These are phyloP conservation scores for Chlorella variabilis DNA, from an alignment of 163 green algal genomes.

Conservation along the genomic window DNA sequence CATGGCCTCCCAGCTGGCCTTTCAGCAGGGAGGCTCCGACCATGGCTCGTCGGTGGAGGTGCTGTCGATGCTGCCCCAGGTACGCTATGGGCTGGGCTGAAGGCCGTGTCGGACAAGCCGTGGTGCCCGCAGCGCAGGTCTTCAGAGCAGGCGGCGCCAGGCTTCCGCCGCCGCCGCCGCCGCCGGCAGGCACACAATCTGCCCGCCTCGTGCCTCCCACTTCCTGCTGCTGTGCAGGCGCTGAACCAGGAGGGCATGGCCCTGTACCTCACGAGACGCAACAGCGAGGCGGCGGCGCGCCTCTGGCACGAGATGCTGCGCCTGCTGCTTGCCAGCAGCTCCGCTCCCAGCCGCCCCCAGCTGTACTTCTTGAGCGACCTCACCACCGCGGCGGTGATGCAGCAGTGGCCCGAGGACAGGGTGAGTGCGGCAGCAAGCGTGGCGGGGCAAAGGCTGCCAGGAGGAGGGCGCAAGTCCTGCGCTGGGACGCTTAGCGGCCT, in stretches of 20 bases:
- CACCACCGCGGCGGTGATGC: conserved; percentile 3
- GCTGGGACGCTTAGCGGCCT: not conserved
- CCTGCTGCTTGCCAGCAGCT: not conserved
- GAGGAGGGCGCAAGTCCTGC: too few relatives aligned
- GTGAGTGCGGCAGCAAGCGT: not conserved
- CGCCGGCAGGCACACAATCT: too few relatives aligned
- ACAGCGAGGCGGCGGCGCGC: not conserved
- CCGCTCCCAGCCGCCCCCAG: not conserved
- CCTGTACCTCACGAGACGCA: conserved; percentile 20
- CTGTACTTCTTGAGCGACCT: conserved; percentile 5
- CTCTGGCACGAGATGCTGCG: conserved; percentile 23
- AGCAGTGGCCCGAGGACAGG: conserved; percentile 20
- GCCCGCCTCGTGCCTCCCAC: not conserved
- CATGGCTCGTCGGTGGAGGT: not conserved
- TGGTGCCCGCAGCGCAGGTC: too few relatives aligned
- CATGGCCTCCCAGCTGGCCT: not conserved
- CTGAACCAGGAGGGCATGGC: conserved; percentile 6
- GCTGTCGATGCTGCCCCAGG: not conserved
- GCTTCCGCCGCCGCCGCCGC: too few relatives aligned
- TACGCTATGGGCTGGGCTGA: not conserved
- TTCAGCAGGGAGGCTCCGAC: not conserved
- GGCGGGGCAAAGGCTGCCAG: too few relatives aligned
- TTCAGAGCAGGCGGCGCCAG: too few relatives aligned
- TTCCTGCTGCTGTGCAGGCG: not conserved
- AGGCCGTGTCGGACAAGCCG: too few relatives aligned